Base-by-base conservation (phyloP, 169 alveolate species). In the Eimeria acervulina region DNA sequence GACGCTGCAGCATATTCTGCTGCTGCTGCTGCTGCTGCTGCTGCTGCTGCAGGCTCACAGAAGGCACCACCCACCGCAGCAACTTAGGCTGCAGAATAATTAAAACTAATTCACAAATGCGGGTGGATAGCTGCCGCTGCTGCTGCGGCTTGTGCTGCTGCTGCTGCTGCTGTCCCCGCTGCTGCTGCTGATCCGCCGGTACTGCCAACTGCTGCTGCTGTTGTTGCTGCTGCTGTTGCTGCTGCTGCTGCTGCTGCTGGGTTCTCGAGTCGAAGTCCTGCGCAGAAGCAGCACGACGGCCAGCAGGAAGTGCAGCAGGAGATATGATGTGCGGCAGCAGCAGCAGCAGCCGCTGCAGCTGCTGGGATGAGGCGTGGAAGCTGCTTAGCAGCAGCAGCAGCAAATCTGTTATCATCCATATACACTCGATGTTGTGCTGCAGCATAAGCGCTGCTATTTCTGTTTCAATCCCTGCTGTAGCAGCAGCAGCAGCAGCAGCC, bases 41-140 rank as follows among this genome's bases (percentile, higher is more conserved):
- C 81, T 59, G 47, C 72, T 44, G 68, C 85, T 40, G 81, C 81
- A 5, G 80, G 17, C 61, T 40, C 5, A 1, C 33, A 17, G 76
- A 10, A 31, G 91, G 91, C 51, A 90, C 95, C 13, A 31, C 40
- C 95, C 95, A 90, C 33, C 92, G 93, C 84, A 93, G 93, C 92
- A 81, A 42, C 96, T 93, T 93, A 7, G 93, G 96, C 72, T 81
- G 96, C 93, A 93, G 61, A 7, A 66, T 81, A 2, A 81, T 59
- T 38, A 93, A 90, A 1, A 81, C 55, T 28, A 93, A 21, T 55
- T 80, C 96, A 33, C 92, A 70, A n/a, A 93, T n/a, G 1, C 85
- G 84, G 3, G 85, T 66, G 19, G 95, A 70, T 76, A 90, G 90
- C 2, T 52, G 81, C 94, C 94, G 83, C 78, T 84, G 92, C 92